A percentile compares a stretch with the other conserved stretches of the same genome.
Conservation (phyloP, 208 protist genomes). For the Strigomonas galati region DNA sequence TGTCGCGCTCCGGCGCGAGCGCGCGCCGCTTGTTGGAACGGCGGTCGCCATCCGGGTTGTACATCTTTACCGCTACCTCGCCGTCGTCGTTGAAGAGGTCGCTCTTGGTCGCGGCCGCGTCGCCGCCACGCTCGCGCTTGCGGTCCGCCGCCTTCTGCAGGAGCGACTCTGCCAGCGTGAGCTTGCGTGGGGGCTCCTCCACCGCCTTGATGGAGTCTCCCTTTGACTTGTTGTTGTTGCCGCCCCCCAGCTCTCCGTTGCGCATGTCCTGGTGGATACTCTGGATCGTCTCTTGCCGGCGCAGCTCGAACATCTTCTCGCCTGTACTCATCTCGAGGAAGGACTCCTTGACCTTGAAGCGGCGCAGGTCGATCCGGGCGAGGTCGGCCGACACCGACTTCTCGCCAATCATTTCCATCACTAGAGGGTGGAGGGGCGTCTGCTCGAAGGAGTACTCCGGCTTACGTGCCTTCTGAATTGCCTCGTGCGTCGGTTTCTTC, state of each 20-base stretch:
- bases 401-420: constrained; percentile 55
- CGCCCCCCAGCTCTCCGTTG: constrained; percentile 7
- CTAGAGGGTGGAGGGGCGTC: constrained; percentile 79
- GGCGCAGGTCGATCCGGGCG: constrained; percentile 65
- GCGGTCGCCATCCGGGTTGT: not conserved
- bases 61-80: constrained; percentile 9
- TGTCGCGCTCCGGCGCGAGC: constrained; percentile 14
- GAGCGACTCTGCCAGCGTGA: constrained; percentile 75
- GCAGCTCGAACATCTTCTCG: constrained; percentile 76
- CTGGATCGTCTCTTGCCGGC: constrained; percentile 58
- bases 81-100: constrained; percentile 27
- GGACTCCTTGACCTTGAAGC: constrained; percentile 83
- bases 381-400: constrained; percentile 60
- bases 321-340: constrained; percentile 75
- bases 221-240: not conserved
- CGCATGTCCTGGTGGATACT: constrained; percentile 24
- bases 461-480: constrained; percentile 78
- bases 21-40: constrained; percentile 8
- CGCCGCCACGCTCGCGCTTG: constrained; percentile 48
- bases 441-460: constrained; percentile 75
- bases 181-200: constrained; percentile 16
- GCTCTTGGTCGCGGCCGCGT: constrained; percentile 14
- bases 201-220: constrained; percentile 1
- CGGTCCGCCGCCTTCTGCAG: constrained; percentile 79
- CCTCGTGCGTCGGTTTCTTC: constrained; percentile 88